These are phyloP conservation scores for Solanum neorickii DNA, from an alignment of 257 asterid species.

Conservation along the genomic window DNA sequence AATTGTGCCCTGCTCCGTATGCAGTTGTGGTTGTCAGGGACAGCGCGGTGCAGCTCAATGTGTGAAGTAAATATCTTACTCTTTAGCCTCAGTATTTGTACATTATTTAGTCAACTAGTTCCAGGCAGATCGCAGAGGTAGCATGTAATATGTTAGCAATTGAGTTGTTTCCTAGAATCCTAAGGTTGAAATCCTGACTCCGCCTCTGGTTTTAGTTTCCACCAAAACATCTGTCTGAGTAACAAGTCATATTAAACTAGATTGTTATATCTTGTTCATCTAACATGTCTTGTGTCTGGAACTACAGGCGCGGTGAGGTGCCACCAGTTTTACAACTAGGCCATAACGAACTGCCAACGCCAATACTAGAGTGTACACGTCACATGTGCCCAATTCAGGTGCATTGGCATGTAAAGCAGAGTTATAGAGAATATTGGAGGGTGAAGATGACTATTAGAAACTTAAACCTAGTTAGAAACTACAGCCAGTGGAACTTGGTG, in stretches of 20 bases:
- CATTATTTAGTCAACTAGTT: background rate
- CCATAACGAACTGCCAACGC: constrained; percentile 23
- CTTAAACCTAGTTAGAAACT: constrained; percentile 41
- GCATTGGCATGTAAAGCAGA: constrained; percentile 71
- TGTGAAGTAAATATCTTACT: constrained; percentile 24
- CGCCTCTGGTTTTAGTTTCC: background rate
- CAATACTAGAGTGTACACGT: constrained; percentile 37
- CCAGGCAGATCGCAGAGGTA: background rate
- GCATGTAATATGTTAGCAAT: background rate
- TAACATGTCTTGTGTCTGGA: background rate
- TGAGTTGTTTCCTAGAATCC: background rate
- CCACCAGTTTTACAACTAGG: constrained; percentile 34
- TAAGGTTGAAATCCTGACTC: background rate
- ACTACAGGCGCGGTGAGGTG: constrained; percentile 26
- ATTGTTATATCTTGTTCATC: background rate
- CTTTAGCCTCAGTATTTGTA: background rate
- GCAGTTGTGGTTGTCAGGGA: constrained; percentile 66
- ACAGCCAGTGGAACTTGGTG: constrained; percentile 65
- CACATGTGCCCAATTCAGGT: constrained; percentile 77
- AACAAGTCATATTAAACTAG: background rate
- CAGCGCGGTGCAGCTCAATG: constrained; percentile 24
- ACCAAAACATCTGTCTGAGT: background rate
- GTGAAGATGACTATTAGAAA: constrained; percentile 61
- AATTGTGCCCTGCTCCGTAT: constrained; percentile 49
- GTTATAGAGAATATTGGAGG: constrained; percentile 68